Percentiles rank a stretch among this genome's conserved stretches.
Conservation (phyloP, 768 basidiomycete species). For the Pleurotus cornucopiae region DNA sequence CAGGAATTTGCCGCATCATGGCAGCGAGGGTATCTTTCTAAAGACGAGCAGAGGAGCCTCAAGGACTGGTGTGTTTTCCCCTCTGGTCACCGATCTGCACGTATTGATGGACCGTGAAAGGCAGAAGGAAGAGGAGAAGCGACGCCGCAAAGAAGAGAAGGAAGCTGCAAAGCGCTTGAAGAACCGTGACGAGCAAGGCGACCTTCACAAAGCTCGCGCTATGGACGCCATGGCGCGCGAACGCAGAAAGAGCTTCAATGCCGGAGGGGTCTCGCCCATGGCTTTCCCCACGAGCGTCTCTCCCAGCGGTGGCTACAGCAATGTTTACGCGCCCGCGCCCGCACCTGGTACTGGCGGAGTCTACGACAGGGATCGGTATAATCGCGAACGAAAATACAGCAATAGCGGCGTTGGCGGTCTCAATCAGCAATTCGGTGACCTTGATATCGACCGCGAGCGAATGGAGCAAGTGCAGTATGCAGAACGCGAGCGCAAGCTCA, state of each 20-base stretch:
- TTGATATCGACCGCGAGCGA: constrained; percentile 28
- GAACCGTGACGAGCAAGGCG: constrained; percentile 52
- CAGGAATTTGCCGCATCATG: constrained; percentile 62
- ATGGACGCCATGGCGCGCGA: constrained; percentile 43
- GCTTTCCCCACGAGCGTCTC: constrained; percentile 23
- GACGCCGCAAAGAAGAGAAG: constrained; percentile 42
- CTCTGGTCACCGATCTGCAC: not conserved
- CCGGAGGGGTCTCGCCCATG: constrained; percentile 28
- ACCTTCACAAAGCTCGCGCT: constrained; percentile 55
- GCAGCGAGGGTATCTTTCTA: constrained; percentile 36
- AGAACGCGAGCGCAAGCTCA: constrained; percentile 30
- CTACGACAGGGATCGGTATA: constrained; percentile 15
- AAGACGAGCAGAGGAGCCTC: constrained; percentile 35
- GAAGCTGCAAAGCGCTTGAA: constrained; percentile 41
- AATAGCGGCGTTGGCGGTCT: constrained; percentile 23
- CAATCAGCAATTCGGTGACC: constrained; percentile 9
- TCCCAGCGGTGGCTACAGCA: constrained; percentile 7
- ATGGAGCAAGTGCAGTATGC: constrained; percentile 22
- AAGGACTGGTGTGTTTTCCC: constrained; percentile 38
- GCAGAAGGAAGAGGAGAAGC: constrained; percentile 43
- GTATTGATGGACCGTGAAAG: constrained; percentile 22
- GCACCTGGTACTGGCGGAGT: constrained; percentile 18
- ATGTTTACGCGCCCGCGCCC: constrained; percentile 11
- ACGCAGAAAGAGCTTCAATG: constrained; percentile 52
- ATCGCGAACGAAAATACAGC: constrained; percentile 29